These are phyloP conservation scores for Sporisorium exsertum DNA, from an alignment of 1,284 basidiomycete species.

Conservation along the genomic window DNA sequence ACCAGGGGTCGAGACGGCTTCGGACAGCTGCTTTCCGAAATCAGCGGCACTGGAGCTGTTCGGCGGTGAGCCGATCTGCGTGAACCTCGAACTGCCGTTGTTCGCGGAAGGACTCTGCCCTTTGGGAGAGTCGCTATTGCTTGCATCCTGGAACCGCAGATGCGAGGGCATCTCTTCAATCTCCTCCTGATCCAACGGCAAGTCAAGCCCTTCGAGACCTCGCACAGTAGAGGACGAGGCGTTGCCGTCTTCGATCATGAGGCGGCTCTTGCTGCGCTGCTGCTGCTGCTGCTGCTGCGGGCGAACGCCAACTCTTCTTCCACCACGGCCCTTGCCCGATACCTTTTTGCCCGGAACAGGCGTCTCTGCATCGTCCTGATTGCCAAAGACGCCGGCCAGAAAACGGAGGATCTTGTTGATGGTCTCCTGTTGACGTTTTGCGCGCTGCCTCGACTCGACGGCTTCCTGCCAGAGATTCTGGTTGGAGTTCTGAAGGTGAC, in stretches of 20 bases:
- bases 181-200: slow-evolving; percentile 48
- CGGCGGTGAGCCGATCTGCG: slow-evolving; percentile 44
- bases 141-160: slow-evolving; percentile 45
- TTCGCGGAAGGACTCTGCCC: slow-evolving; percentile 14
- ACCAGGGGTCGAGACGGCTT: slow-evolving; percentile 50
- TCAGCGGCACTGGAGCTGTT: slow-evolving; percentile 19
- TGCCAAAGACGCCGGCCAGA: slow-evolving; percentile 90
- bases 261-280: slow-evolving; percentile 41
- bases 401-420: slow-evolving; percentile 95
- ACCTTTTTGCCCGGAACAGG: slow-evolving; percentile 34
- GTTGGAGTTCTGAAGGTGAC: slow-evolving; percentile 87
- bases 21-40: slow-evolving; percentile 35
- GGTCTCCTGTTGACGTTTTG: slow-evolving; percentile 95
- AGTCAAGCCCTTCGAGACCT: slow-evolving; percentile 32
- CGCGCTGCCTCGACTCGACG: slow-evolving; percentile 79
- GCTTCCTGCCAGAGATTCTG: slow-evolving; percentile 93
- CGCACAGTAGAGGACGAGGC: slow-evolving; percentile 10
- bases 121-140: slow-evolving; percentile 42
- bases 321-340: slow-evolving; percentile 33
- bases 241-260: slow-evolving; percentile 51
- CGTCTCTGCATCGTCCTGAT: slow-evolving; percentile 68
- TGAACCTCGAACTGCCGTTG: slow-evolving; percentile 41
- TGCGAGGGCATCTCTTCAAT: slow-evolving; percentile 53
- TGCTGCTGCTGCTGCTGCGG: slow-evolving; percentile 37
- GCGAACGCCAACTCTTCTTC: slow-evolving; percentile 63